These are phyloP conservation scores for Grammothele lineata DNA, from an alignment of 768 basidiomycete genomes.

Conservation along the genomic window DNA sequence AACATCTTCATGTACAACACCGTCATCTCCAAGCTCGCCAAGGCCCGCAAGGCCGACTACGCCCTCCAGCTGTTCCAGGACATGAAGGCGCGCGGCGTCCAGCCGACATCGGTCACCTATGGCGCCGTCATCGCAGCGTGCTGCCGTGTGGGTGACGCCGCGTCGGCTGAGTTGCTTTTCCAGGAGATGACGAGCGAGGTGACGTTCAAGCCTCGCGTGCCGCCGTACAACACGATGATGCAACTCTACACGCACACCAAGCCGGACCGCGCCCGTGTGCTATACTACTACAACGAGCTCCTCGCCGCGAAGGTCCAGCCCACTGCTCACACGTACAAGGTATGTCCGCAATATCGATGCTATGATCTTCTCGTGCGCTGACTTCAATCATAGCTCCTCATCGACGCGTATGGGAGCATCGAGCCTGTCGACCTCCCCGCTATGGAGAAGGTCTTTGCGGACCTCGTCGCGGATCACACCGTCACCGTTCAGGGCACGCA, in stretches of 20 bases:
- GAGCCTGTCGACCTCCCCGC: conserved; percentile 72
- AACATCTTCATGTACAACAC: conserved; percentile 95
- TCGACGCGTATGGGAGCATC: conserved; percentile 85
- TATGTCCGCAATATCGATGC: conserved; percentile 24
- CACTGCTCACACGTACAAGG: conserved; percentile 94
- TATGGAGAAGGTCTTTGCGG: conserved; percentile 68
- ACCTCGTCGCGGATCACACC: conserved; percentile 43
- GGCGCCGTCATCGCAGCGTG: conserved; percentile 93
- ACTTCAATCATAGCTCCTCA: conserved; percentile 55
- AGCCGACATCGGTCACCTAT: conserved; percentile 85
- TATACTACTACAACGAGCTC: conserved; percentile 74
- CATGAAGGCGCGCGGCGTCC: conserved; percentile 67
- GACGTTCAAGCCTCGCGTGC: conserved; percentile 84
- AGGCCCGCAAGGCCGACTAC: conserved; percentile 88
- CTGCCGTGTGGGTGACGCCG: conserved; percentile 85
- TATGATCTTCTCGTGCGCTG: conserved; percentile 4
- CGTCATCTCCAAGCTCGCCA: conserved; percentile 92
- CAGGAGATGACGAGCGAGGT: conserved; percentile 70
- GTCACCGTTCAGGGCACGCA: conserved; percentile 57
- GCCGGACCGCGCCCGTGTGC: conserved; percentile 72
- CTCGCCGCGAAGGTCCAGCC: conserved; percentile 57
- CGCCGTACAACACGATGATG: conserved; percentile 99
- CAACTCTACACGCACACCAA: conserved; percentile 91
- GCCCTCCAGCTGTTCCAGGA: conserved; percentile 84
- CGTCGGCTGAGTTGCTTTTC: conserved; percentile 80